phyloP scores from a whole-genome alignment of 176 grass and related monocot species.

The Pharus latifolius region DNA sequence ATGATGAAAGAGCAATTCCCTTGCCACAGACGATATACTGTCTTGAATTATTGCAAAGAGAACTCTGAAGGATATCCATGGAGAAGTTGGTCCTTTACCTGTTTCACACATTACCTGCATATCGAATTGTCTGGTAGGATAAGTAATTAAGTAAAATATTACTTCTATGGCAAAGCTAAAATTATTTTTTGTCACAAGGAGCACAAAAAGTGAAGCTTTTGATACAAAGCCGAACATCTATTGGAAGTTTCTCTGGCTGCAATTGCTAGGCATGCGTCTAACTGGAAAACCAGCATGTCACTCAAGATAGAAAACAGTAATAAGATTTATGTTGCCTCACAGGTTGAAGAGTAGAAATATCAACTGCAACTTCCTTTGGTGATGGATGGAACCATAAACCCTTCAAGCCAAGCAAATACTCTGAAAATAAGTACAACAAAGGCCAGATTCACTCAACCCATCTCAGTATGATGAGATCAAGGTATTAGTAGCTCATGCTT shows the following conservation, averaged over 20 bases:
- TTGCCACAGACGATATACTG: constrained; percentile 41
- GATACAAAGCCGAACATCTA: background rate
- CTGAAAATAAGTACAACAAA: constrained; percentile 42
- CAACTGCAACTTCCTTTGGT: constrained; percentile 27
- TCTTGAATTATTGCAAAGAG: constrained; percentile 58
- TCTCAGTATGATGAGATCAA: constrained; percentile 10
- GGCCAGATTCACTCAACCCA: constrained; percentile 6
- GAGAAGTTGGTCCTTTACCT: constrained; percentile 44
- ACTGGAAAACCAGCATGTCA: background rate
- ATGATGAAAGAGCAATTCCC: constrained; percentile 64
- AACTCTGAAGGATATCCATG: constrained; percentile 61
- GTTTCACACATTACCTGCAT: constrained; percentile 30
- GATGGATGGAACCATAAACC: constrained; percentile 40
- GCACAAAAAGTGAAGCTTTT: background rate
- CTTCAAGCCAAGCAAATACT: constrained; percentile 82
- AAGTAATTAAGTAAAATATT: constrained; percentile 15
- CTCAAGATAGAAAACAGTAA: background rate
- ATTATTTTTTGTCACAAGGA: background rate
- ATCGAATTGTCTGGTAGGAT: constrained; percentile 15
- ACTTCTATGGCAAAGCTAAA: constrained; percentile 1
- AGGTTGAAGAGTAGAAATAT: constrained; percentile 41
- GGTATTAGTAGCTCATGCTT: constrained; percentile 7
- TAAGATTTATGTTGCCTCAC: constrained; percentile 39
- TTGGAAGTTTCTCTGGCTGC: background rate
- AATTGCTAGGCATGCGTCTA: background rate